Evolutionary conservation across 306 rosid species (phyloP), one percentile per base, ranked within the genome.

Genomic region (Begonia peltatifolia): DNA sequence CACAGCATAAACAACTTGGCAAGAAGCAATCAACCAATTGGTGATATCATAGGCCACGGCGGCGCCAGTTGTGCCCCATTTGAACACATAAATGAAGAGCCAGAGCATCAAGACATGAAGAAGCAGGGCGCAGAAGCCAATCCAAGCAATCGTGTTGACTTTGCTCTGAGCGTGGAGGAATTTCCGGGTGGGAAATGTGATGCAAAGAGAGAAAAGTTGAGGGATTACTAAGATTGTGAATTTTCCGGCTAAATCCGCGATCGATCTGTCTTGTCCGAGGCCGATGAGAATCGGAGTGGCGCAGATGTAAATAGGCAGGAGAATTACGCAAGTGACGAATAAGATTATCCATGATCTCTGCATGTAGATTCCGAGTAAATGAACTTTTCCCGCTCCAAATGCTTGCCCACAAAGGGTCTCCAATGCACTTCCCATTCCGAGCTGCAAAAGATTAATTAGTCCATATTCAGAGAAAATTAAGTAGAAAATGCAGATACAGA

Each of bases 21-120:
- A 65, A 56, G 72, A 6, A 10, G 82, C 53, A 46, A 79, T 63
- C 11, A 54, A 72, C 84, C 93, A 83, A 58, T 60, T 54, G 4
- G 87, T 79, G 59, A 83, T 20, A 42, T 79, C 50, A 60, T 54
- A 74, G 11, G 87, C 87, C 15, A 76, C 0, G 2, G 92, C 92
- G 12, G 77, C 82, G 54, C 87, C 87, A 3, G 61, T 55, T 46
- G 74, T 42, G 25, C 87, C 87, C 73, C 74, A 71, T 12, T 42
- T 63, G n/a, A 76, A 65, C 7, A 35, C 68, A 46, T 51, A 66
- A 13, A 79, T 42, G 5, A 76, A 69, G 57, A 79, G 63, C 71
- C 76, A 67, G 14, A 79, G 81, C 62, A 83, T 6, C 6, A 75
- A 81, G n/a, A 59, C 43, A 46, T 74, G 84, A 25, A 68, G 0